Base-by-base conservation (phyloP, 2,329 filamentous ascomycete genomes). In the Thielaviopsis punctulata region DNA sequence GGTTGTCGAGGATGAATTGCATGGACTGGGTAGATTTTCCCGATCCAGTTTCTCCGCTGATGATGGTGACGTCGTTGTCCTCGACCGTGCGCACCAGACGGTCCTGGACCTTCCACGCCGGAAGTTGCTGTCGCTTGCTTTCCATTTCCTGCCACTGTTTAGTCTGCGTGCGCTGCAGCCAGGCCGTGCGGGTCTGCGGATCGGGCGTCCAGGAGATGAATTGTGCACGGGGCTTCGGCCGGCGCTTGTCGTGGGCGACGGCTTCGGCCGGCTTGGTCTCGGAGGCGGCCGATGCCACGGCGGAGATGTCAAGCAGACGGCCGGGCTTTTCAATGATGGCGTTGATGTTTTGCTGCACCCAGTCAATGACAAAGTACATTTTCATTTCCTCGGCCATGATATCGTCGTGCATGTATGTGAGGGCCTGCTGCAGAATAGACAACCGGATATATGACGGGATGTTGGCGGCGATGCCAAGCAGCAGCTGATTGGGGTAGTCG, bases 381-480 rank as follows among this genome's bases (percentile, higher is more conserved):
- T 79, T 80, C 83, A 94, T 95, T 39, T 87, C 85, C 62, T 93
- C 87, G 22, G 87, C 90, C 13, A 82, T 68, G 25, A 94, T 73
- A 24, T 80, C 79, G 48, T 80, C 74, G 48, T 78, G 70, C 2
- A 88, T 80, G 62, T 90, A 80, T 4, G 76, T 71, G 4, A 95
- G 69, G 1, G 82, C 80, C 64, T 84, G 81, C 59, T 86, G 82
- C 60, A 92, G 78, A 36, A 95, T 81, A 61, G 88, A 95, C 10
- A 98, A 72, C 56, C 90, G 86, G 61, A 96, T 93, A 61, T 98
- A 95, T 3, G 92, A 87, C 19, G 92, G 92, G 12, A 96, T 73
- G 10, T 77, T 76, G 23, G 80, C 73, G 46, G 77, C 66, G 13
- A 95, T 72, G 2, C 81, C 79, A 33, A 95, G 69, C 9, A 93